These are phyloP conservation scores for Daldinia caldariorum DNA, from an alignment of 495 filamentous ascomycete genomes.

Conservation along the genomic window DNA sequence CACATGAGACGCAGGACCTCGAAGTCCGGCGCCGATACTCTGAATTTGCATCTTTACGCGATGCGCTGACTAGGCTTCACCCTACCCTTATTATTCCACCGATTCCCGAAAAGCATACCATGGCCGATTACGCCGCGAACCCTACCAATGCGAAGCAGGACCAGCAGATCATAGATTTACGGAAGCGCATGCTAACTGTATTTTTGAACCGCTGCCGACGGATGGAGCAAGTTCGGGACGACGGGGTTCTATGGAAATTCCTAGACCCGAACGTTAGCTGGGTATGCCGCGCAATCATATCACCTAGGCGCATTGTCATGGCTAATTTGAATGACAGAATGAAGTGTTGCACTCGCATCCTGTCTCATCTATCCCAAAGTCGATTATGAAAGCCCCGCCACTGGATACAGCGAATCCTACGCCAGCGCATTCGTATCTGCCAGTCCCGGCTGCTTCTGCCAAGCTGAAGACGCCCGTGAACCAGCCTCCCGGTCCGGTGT, in stretches of 20 bases:
- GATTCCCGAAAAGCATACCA: slow-evolving; percentile 97
- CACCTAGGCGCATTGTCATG: neutral
- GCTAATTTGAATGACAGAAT: slow-evolving; percentile 67
- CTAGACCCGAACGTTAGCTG: slow-evolving; percentile 98
- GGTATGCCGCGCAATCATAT: slow-evolving; percentile 64
- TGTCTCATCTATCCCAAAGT: slow-evolving; percentile 89
- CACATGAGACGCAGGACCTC: slow-evolving; percentile 71
- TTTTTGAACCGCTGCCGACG: slow-evolving; percentile 91
- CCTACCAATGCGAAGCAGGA: slow-evolving; percentile 98
- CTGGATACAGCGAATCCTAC: slow-evolving; percentile 91
- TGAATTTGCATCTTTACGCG: slow-evolving; percentile 92
- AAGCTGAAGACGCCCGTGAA: slow-evolving; percentile 75
- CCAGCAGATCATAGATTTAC: slow-evolving; percentile 90
- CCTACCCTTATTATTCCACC: slow-evolving; percentile 95
- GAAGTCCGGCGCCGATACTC: slow-evolving; percentile 96
- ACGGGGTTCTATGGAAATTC: slow-evolving; percentile 97
- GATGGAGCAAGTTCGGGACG: slow-evolving; percentile 93
- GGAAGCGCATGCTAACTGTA: slow-evolving; percentile 94
- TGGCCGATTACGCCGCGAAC: slow-evolving; percentile 98
- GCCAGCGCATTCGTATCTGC: slow-evolving; percentile 87
- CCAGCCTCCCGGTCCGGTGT: slow-evolving; percentile 49
- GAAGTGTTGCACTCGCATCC: slow-evolving; percentile 93
- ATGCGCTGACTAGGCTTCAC: slow-evolving; percentile 87
- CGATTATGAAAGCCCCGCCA: slow-evolving; percentile 90
- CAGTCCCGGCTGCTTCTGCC: slow-evolving; percentile 82